Conservation (phyloP, 805 yeast genomes). For the Grigorovia jiainica region DNA sequence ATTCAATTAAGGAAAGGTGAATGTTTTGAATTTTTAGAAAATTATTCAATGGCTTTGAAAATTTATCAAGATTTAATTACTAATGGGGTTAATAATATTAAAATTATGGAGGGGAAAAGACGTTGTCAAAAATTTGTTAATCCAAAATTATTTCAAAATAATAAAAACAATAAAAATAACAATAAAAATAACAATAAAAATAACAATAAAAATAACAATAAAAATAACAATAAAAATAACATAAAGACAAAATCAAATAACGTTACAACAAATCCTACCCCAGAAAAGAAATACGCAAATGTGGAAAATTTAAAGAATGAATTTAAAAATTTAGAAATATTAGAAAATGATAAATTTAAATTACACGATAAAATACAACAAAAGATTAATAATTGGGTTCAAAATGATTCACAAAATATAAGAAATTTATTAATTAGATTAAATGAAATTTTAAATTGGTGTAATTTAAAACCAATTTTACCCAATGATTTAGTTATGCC, state of each 20-base stretch:
- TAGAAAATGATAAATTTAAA: conserved; percentile 48
- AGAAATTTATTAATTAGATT: conserved; percentile 67
- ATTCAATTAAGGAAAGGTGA: conserved; percentile 68
- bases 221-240: conserved; percentile 6
- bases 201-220: conserved; percentile 2
- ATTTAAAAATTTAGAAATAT: conserved; percentile 26
- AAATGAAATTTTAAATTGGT: conserved; percentile 59
- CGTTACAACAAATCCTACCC: too few relatives aligned
- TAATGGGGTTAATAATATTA: conserved; percentile 55
- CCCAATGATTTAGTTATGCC: conserved; percentile 76
- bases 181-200: conserved; percentile 6
- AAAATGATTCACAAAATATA: conserved; percentile 71
- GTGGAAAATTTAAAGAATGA: conserved; percentile 41
- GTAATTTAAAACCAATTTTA: conserved; percentile 57
- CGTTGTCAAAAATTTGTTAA: conserved; percentile 60
- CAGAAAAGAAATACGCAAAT: conserved; percentile 29
- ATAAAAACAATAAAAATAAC: conserved; percentile 29
- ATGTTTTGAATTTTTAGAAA: conserved; percentile 71
- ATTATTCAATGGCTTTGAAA: conserved; percentile 50
- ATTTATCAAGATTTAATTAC: conserved; percentile 55
- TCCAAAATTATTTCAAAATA: conserved; percentile 30
- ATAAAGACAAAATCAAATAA: too few relatives aligned
- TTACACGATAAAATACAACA: conserved; percentile 55
- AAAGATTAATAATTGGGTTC: conserved; percentile 52
- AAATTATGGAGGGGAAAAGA: conserved; percentile 69